Evolutionary conservation across 2,329 filamentous ascomycete genomes (phyloP), one percentile per base, ranked within the genome.

Genomic region (Diaporthe citriasiana): DNA sequence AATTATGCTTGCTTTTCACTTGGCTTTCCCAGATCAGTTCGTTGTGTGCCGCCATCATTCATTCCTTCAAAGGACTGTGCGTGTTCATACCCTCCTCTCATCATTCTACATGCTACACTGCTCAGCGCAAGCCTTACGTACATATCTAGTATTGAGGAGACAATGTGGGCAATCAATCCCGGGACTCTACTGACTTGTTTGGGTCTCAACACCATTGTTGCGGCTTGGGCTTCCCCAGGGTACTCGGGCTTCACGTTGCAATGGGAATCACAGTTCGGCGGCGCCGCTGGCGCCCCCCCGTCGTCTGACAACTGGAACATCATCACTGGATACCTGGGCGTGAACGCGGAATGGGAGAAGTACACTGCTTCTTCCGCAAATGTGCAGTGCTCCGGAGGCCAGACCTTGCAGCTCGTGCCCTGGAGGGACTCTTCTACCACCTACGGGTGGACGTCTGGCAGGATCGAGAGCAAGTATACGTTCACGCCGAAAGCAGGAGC

Each of bases 361-460:
- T 89, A 89, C 82, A 84, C 83, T 50, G 78, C 80, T 5, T 85
- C 83, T 63, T 82, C 80, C 71, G 76, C 79, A 73, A 88, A 89
- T 80, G 81, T 88, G 25, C 88, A 89, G 78, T 82, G 87, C 60
- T 87, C 85, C 10, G 87, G 87, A 15, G 87, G 86, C 53, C 76
- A 81, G n/a, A 89, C 87, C 0, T 80, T 89, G 17, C 87, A 89
- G 79, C 82, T 89, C 70, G 84, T 89, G 0, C 88, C 88, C 17
- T 84, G 83, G 78, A 80, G 80, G 71, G 80, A 84, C 56, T 65
- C 73, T 4, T 71, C 75, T 53, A 69, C 79, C 65, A 77, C 79
- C 15, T 82, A 83, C 7, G 76, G 81, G 22, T 89, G 87, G 87
- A 88, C 87, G 0, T 88, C 87, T 9, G 87, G 84, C 17, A 85